phyloP scores from a whole-genome alignment of 352 stramenopile species.

The Blastocystis sp. region DNA sequence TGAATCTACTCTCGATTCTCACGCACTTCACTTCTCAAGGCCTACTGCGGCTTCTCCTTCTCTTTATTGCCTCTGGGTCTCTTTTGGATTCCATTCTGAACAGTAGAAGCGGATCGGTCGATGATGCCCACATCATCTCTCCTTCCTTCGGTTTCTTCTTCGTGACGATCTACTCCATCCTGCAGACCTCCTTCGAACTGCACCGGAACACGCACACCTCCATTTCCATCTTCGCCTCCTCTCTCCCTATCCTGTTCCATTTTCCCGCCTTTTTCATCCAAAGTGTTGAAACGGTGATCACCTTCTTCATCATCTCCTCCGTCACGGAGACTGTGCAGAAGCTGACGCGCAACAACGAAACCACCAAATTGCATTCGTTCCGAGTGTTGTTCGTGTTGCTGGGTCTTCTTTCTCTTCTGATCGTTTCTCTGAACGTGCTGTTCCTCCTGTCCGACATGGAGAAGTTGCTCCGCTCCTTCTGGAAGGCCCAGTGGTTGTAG shows the following conservation, averaged over 20 bases:
- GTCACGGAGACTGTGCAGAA: conserved; percentile 8
- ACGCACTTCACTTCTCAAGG: neutral
- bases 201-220: neutral
- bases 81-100: neutral
- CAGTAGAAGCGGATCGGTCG: neutral
- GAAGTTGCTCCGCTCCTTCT: neutral
- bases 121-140: neutral
- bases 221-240: neutral
- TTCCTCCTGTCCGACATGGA: neutral
- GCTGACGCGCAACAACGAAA: neutral
- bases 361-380: conserved; percentile 13
- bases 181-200: neutral
- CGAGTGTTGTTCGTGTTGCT: neutral
- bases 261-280: neutral
- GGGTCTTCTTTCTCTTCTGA: neutral
- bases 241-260: neutral
- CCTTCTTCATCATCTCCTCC: conserved; percentile 17
- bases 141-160: neutral
- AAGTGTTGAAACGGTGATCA: conserved; percentile 1
- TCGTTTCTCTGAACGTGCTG: neutral
- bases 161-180: neutral
- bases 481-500: conserved; percentile 61
- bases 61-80: neutral
- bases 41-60: neutral
- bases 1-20: neutral